Conservation (phyloP, 2,329 filamentous ascomycete genomes). For the Alternaria infectoria region DNA sequence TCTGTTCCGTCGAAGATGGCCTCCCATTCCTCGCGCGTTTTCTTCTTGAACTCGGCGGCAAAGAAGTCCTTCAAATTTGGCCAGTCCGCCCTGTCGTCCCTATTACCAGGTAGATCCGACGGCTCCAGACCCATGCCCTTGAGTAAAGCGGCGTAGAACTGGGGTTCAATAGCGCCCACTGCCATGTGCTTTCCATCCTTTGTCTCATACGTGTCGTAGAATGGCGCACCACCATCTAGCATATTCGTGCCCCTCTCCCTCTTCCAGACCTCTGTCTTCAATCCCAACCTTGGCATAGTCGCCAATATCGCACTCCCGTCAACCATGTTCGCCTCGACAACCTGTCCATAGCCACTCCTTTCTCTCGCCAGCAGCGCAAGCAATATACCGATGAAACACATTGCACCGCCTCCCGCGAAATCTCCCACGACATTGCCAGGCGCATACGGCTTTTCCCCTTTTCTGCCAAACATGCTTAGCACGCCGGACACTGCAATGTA, state of each 20-base stretch:
- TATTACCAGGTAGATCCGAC: slow-evolving; percentile 53
- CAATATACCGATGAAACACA: slow-evolving; percentile 81
- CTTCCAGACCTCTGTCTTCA: slow-evolving; percentile 68
- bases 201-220: slow-evolving; percentile 88
- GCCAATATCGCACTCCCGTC: slow-evolving; percentile 83
- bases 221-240: slow-evolving; percentile 85
- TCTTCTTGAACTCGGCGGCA: slow-evolving; percentile 68
- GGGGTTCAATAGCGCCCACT: slow-evolving; percentile 86
- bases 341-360: slow-evolving; percentile 73
- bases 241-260: slow-evolving; percentile 74
- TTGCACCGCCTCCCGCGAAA: slow-evolving; percentile 87
- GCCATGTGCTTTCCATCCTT: slow-evolving; percentile 80
- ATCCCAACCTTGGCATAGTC: slow-evolving; percentile 74
- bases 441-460: slow-evolving; percentile 72
- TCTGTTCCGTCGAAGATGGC: slow-evolving; percentile 85
- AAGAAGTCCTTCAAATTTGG: slow-evolving; percentile 68
- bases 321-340: slow-evolving; percentile 97
- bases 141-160: slow-evolving; percentile 76
- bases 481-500: slow-evolving; percentile 90
- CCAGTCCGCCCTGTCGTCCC: slow-evolving; percentile 71
- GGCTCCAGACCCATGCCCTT: slow-evolving; percentile 67
- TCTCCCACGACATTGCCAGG: slow-evolving; percentile 87
- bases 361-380: slow-evolving; percentile 75
- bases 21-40: slow-evolving; percentile 83
- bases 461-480: slow-evolving; percentile 75